These are phyloP conservation scores for Xylariaceae sp. DNA, from an alignment of 2,329 filamentous ascomycete genomes.

Conservation along the genomic window DNA sequence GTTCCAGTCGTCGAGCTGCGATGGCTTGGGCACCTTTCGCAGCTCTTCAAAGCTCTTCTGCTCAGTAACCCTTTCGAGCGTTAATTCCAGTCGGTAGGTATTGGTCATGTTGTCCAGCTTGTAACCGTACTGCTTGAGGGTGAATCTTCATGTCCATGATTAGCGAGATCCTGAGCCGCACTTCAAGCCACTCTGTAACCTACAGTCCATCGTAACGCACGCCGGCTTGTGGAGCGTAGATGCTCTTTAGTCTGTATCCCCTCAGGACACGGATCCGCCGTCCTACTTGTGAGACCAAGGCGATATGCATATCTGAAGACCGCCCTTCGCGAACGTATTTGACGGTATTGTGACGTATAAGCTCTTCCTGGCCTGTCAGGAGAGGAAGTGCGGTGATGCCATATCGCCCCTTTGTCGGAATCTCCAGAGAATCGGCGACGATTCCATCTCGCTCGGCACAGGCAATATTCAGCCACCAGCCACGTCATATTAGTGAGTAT, in stretches of 20 bases:
- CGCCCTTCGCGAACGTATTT: conserved; percentile 43
- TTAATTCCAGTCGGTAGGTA: conserved; percentile 40
- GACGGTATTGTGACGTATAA: conserved; percentile 28
- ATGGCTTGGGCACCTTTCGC: conserved; percentile 44
- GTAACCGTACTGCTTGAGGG: conserved; percentile 42
- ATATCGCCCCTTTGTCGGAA: conserved; percentile 42
- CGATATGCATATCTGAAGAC: conserved; percentile 42
- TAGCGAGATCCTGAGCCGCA: too few relatives aligned
- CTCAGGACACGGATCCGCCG: conserved; percentile 48
- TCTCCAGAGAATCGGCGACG: conserved; percentile 39
- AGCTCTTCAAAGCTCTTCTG: conserved; percentile 41
- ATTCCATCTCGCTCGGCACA: conserved; percentile 55
- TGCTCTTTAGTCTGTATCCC: conserved; percentile 45
- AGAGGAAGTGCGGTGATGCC: conserved; percentile 45
- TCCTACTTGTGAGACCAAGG: conserved; percentile 46
- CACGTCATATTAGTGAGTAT: neutral
- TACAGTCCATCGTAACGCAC: conserved; percentile 56
- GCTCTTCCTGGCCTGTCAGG: conserved; percentile 46
- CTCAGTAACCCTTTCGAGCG: conserved; percentile 38
- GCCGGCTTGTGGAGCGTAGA: conserved; percentile 46
- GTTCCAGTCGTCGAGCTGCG: conserved; percentile 53
- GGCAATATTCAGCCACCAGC: conserved; percentile 55
- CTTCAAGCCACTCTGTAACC: conserved; percentile 19
- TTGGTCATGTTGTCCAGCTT: conserved; percentile 36
- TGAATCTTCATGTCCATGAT: conserved; percentile 39